Evolutionary conservation across 441 rosid genomes (phyloP), one percentile per base, ranked within the genome.

Genomic region (Breynia disticha): DNA sequence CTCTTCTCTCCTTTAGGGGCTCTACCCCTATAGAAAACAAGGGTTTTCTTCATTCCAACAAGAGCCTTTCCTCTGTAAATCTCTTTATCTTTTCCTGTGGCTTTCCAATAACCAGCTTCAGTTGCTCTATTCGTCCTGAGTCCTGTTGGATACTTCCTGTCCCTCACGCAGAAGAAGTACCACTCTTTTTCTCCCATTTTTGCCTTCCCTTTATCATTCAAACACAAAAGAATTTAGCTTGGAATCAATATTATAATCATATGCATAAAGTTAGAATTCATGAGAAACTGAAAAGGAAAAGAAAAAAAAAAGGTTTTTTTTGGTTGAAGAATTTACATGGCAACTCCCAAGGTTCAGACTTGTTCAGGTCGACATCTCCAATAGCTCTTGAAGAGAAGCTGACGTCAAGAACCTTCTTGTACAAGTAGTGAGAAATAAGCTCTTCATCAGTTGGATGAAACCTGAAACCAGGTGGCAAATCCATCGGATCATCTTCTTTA

Each of bases 381-480:
- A 90, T 83, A 17, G 98, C 96, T 72, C 63, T 69, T 48, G 85
- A 71, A 0, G 81, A 50, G 76, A 90, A 87, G 55, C 28, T 50
- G 9, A 64, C 24, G 39, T 87, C 80, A 15, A 70, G 68, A 54
- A 87, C 98, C 68, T 87, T 87, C 74, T 76, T 77, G 68, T 73
- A 69, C 52, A 90, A 60, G 55, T 90, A 87, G 62, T 85, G 86
- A 43, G 76, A 74, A 62, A 90, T 90, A 50, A 90, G 95, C 69
- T 90, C 97, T 74, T 90, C 97, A 57, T 87, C 97, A 2, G 95
- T 90, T 2, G 97, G 97, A 67, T 87, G 95, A 71, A 90, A 90
- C 45, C 98, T 64, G 59, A 90, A 90, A 0, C 98, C 98, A 11
- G 98, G 96, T 0, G 90, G 98, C 68, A 90, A 79, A 67, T 87